A percentile compares a stretch with the other conserved stretches of the same genome.
phyloP scores from a whole-genome alignment of 2,329 filamentous ascomycete species.

The Pseudocercospora musae region DNA sequence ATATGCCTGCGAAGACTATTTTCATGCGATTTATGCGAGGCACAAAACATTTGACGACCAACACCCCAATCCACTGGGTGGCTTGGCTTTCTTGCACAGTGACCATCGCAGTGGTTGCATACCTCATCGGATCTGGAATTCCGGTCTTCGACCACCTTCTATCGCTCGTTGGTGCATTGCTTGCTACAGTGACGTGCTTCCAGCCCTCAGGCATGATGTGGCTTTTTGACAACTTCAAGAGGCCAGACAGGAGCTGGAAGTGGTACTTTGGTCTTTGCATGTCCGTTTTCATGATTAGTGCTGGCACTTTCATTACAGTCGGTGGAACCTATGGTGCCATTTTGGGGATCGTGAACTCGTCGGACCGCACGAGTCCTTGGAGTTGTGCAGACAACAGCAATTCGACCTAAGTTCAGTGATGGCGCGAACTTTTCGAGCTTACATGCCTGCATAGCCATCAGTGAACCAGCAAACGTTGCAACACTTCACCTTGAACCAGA shows the following conservation, averaged over 20 bases:
- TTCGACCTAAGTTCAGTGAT: slow-evolving; percentile 23
- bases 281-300: slow-evolving; percentile 35
- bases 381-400: slow-evolving; percentile 31
- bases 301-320: slow-evolving; percentile 43
- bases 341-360: slow-evolving; percentile 37
- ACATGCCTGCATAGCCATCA: neutral
- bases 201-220: slow-evolving; percentile 42
- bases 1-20: slow-evolving; percentile 28
- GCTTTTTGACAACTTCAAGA: slow-evolving; percentile 43
- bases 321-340: slow-evolving; percentile 47
- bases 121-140: slow-evolving; percentile 25
- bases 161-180: slow-evolving; percentile 26
- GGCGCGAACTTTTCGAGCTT: neutral
- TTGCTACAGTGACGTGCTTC: slow-evolving; percentile 27
- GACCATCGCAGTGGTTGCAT: slow-evolving; percentile 21
- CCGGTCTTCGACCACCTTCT: slow-evolving; percentile 27
- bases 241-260: slow-evolving; percentile 2
- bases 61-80: slow-evolving; percentile 25
- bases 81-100: slow-evolving; percentile 22
- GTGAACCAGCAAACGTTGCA: neutral
- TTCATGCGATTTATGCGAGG: slow-evolving; percentile 30
- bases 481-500: neutral
- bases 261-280: slow-evolving; percentile 13
- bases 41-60: slow-evolving; percentile 24
- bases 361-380: slow-evolving; percentile 18